A percentile compares a stretch with the other conserved stretches of the same genome.
Evolutionary conservation across 2,329 filamentous ascomycete genomes (phyloP).

Genomic region (Aspergillus intermedius): DNA sequence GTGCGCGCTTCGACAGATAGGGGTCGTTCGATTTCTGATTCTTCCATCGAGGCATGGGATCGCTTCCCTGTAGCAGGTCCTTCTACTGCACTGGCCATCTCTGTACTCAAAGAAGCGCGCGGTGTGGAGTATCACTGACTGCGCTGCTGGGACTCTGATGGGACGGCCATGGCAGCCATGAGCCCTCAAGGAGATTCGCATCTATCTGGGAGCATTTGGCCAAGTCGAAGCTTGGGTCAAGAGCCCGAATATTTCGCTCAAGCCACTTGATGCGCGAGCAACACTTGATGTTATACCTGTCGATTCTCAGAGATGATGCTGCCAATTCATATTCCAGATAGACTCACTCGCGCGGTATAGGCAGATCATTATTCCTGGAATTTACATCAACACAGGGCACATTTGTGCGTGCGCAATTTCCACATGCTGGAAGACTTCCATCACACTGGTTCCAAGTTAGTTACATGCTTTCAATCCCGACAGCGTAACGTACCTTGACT

Average conservation of each 20-base stretch:
- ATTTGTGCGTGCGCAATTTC: conserved; percentile 32
- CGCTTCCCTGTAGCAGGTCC: conserved; percentile 5
- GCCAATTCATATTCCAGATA: background rate
- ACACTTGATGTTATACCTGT: conserved; percentile 18
- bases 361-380: conserved; percentile 27
- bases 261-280: conserved; percentile 29
- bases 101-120: background rate
- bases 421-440: conserved; percentile 32
- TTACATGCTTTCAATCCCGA: background rate
- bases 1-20: conserved; percentile 21
- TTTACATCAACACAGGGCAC: conserved; percentile 35
- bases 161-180: background rate
- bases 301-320: background rate
- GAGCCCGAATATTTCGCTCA: conserved; percentile 22
- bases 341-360: conserved; percentile 31
- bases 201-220: conserved; percentile 22
- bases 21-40: conserved; percentile 9
- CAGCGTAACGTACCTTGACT: conserved; percentile 26
- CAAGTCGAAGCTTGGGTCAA: conserved; percentile 25
- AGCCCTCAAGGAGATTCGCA: conserved; percentile 4
- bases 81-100: background rate
- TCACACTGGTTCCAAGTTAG: conserved; percentile 24
- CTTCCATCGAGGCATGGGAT: conserved; percentile 12
- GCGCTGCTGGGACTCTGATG: background rate
- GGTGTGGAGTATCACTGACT: background rate